phyloP scores from a whole-genome alignment of 371 early-diverging fungal species.

The Rhizopus sp. region DNA sequence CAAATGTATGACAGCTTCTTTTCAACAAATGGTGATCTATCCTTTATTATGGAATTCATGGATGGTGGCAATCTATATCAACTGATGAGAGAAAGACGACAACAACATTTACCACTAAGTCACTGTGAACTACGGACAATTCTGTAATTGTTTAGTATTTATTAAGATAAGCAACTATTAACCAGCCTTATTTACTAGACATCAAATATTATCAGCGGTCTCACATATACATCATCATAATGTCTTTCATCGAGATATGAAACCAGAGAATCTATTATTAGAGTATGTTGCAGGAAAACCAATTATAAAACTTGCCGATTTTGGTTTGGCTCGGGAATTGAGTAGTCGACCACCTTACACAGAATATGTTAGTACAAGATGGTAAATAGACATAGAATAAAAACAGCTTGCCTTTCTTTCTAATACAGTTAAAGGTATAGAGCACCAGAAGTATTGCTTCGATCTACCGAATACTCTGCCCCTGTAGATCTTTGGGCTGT shows the following conservation, averaged over 20 bases:
- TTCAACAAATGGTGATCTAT: constrained; percentile 73
- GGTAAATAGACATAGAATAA: constrained; percentile 53
- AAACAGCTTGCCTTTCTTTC: neutral
- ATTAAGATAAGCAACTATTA: neutral
- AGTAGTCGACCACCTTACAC: constrained; percentile 85
- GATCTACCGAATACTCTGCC: constrained; percentile 86
- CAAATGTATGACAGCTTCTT: constrained; percentile 83
- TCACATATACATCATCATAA: constrained; percentile 90
- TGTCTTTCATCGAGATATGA: constrained; percentile 95
- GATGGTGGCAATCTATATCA: constrained; percentile 91
- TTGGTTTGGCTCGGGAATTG: constrained; percentile 90
- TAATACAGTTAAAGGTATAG: constrained; percentile 78
- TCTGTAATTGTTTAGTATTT: constrained; percentile 22
- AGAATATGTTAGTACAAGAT: constrained; percentile 95
- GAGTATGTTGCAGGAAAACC: constrained; percentile 25
- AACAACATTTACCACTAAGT: constrained; percentile 31
- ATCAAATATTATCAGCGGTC: constrained; percentile 84
- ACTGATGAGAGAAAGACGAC: constrained; percentile 72
- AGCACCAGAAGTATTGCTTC: constrained; percentile 96
- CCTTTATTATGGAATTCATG: constrained; percentile 94
- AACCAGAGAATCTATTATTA: constrained; percentile 86
- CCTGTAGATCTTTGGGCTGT: constrained; percentile 99
- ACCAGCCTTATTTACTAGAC: constrained; percentile 31
- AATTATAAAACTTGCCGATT: constrained; percentile 90
- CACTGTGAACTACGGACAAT: constrained; percentile 35